Evolutionary conservation across 2,329 filamentous ascomycete genomes (phyloP), one percentile per base, ranked within the genome.

Genomic region (Ophiostoma pallidulum): DNA sequence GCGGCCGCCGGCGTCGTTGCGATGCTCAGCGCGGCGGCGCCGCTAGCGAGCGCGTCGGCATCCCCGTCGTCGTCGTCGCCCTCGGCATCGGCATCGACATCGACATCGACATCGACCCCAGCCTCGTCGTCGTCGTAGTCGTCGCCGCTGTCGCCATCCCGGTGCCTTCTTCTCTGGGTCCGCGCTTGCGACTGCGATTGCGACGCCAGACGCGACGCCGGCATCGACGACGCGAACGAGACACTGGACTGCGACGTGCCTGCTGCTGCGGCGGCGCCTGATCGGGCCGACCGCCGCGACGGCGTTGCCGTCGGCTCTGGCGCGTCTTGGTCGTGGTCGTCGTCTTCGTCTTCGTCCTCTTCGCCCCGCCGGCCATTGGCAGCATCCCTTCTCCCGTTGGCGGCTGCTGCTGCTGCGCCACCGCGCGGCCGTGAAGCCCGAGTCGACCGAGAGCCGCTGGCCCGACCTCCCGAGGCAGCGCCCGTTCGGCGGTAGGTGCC

Each of bases 191-290:
- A 37, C 48, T 53, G 52, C 29, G 57, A 50, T 48, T 73, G 67
- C 14, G 67, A 66, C 36, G 68, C 65, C 36, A 79, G 73, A 57
- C 89, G 86, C 8, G 86, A 94, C 10, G 80, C 80, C 2, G 86
- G 86, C 46, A 82, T 72, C 1, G 88, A 94, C 1, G 87, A 94
- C 12, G 86, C 87, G 59, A 88, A 81, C 14, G 84, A 90, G 60
- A 79, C 68, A 59, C 81, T 78, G 4, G 74, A 75, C 55, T 71
- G 69, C 1, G 61, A 70, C 57, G 66, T 36, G 8, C 18, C 37
- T 13, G 45, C 45, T 57, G 66, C 40, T 5, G 16, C 37, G 18
- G 45, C 45, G 59, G 37, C 70, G 65, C 42, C 33, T 16, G 45
- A 24, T 29, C 45, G 45, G 19, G 60, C 65, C 4, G 67, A 67